phyloP scores from a whole-genome alignment of 1,284 basidiomycete species.

The Rhodofomes roseus region DNA sequence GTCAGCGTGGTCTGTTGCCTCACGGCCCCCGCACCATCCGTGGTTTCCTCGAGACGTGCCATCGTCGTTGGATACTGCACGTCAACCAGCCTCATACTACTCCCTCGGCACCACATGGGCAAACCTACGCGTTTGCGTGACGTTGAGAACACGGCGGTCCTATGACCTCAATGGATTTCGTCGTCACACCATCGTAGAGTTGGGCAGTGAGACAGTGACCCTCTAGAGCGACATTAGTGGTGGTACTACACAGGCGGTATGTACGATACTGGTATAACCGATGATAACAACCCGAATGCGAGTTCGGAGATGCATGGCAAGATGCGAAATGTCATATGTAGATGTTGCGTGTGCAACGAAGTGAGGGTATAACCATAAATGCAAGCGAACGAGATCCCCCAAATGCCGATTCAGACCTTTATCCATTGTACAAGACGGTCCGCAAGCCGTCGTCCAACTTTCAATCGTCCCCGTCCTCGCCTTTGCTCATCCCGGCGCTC shows the following conservation, averaged over 20 bases:
- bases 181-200: neutral
- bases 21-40: no score
- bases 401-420: slow-evolving; percentile 1
- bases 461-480: slow-evolving; percentile 40
- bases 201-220: neutral
- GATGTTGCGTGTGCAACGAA: neutral
- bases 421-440: neutral
- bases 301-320: slow-evolving; percentile 1
- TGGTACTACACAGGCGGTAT: slow-evolving; percentile 3
- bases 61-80: no score
- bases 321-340: slow-evolving; percentile 6
- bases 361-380: slow-evolving; percentile 8
- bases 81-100: no score
- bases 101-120: no score
- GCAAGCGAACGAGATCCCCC: slow-evolving; percentile 7
- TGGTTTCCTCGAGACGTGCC: no score
- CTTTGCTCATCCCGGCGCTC: slow-evolving; percentile 75
- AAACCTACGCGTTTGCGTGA: no score
- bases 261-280: slow-evolving; percentile 7
- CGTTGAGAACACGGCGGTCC: no score
- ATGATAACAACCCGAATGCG: neutral
- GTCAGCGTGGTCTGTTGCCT: no score
- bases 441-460: slow-evolving; percentile 13
- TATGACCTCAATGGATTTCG: neutral
- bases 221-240: slow-evolving; percentile 3